Evolutionary conservation across 495 filamentous ascomycete species (phyloP).

Genomic region (Cairneyella variabilis): DNA sequence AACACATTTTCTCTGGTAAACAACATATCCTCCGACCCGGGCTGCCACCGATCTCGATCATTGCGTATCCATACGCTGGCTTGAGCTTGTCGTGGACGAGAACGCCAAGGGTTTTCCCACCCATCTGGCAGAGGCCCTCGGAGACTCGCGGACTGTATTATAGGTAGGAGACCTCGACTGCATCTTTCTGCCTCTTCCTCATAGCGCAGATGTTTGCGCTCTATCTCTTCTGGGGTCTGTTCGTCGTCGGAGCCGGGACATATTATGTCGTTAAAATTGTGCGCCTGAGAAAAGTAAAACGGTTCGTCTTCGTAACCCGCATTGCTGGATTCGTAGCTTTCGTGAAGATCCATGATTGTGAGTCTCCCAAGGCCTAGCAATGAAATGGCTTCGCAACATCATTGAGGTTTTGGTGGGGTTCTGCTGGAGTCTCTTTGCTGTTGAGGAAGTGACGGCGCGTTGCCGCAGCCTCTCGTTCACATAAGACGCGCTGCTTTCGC

Average conservation of each 20-base stretch:
- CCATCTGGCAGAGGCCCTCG: slow-evolving; percentile 21
- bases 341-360: background rate
- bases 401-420: background rate
- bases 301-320: slow-evolving; percentile 6
- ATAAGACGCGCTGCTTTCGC: background rate
- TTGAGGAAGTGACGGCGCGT: background rate
- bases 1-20: slow-evolving; percentile 23
- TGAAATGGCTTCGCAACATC: background rate
- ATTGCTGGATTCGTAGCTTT: background rate
- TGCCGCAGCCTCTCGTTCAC: too few species aligned
- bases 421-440: background rate
- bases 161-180: slow-evolving; percentile 15
- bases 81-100: slow-evolving; percentile 3
- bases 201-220: slow-evolving; percentile 16
- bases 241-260: slow-evolving; percentile 24
- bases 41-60: slow-evolving; percentile 17
- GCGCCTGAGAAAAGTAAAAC: slow-evolving; percentile 14
- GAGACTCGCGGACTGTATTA: slow-evolving; percentile 24
- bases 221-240: slow-evolving; percentile 14
- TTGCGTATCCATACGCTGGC: too few species aligned
- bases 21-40: slow-evolving; percentile 18
- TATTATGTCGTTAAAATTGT: slow-evolving; percentile 15
- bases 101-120: slow-evolving; percentile 27
- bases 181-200: slow-evolving; percentile 18
- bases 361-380: background rate